A percentile compares a stretch with the other conserved stretches of the same genome.
These are phyloP conservation scores for Linnemannia schmuckeri DNA, from an alignment of 192 early-diverging fungal genomes.

Conservation along the genomic window DNA sequence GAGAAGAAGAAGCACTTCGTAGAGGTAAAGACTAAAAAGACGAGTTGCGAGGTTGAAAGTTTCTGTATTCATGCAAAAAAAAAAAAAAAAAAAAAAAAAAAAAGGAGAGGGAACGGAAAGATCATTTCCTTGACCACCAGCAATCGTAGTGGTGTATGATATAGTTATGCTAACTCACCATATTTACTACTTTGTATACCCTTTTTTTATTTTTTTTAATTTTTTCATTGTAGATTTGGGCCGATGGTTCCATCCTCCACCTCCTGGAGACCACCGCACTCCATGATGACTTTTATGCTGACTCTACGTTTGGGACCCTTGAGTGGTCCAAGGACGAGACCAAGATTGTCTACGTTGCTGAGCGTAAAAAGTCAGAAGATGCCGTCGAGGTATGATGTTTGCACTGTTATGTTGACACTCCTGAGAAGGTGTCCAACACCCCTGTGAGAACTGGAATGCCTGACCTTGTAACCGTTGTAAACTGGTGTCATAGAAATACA, in stretches of 20 bases:
- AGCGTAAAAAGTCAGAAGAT: constrained; percentile 67
- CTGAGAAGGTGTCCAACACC: neutral
- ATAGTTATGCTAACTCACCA: neutral
- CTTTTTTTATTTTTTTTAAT: neutral
- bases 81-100: neutral
- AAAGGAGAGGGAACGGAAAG: neutral
- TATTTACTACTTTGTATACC: neutral
- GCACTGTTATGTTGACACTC: neutral
- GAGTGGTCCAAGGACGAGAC: constrained; percentile 71
- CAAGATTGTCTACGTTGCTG: constrained; percentile 77
- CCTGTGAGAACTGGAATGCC: neutral
- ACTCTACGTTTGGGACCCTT: constrained; percentile 74
- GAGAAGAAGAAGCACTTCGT: constrained; percentile 68
- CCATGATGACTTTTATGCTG: constrained; percentile 81
- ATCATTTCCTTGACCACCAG: neutral
- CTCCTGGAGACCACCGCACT: constrained; percentile 73
- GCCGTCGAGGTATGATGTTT: constrained; percentile 38
- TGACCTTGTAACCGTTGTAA: neutral
- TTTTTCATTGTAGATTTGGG: constrained; percentile 58
- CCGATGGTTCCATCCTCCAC: constrained; percentile 62
- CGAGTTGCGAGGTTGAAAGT: neutral
- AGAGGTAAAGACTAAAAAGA: constrained; percentile 51
- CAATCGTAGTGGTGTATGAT: neutral
- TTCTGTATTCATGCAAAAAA: neutral
- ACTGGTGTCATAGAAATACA: constrained; percentile 52